Evolutionary conservation across 2,329 filamentous ascomycete species (phyloP), one percentile per base, ranked within the genome.

Genomic region (Colletotrichum godetiae): DNA sequence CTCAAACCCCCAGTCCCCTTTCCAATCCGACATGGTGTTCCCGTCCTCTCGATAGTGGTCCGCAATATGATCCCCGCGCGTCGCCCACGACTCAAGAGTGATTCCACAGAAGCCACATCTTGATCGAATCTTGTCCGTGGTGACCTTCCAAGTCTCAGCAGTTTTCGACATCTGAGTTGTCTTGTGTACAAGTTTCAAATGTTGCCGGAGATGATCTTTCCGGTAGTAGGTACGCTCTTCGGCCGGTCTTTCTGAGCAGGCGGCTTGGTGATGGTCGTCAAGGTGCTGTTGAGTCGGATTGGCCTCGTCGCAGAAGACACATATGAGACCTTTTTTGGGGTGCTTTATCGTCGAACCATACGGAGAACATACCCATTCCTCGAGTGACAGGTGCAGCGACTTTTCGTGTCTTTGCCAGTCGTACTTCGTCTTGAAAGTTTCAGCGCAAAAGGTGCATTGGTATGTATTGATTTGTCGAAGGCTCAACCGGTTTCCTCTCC

Each of bases 391-490:
- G 77, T 81, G 88, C 64, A 83, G 82, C 64, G 84, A 83, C 55
- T 84, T 84, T 68, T 90, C 88, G 73, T 90, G 88, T 24, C 88
- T 81, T 46, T 84, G 83, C 85, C 85, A 87, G 27, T 86, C 84
- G 62, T 86, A 82, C 15, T 85, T 86, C 0, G 82, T 81, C 61
- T 82, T 83, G 75, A 87, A 87, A 0, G 82, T 83, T 57, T 87
- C 84, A 0, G 84, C 85, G 67, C 85, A 87, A 59, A 87, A 87
- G 0, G 85, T 87, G 68, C 85, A 87, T 60, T 87, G 85, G n/a
- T 81, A 82, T 1, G 75, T 70, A 19, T 67, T 67, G 7, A 61
- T 52, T 13, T 46, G 55, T n/a, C 62, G 37, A 37, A 74, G 35
- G n/a, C 55, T 57, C 3, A 29, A 4, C 22, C 66, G 49, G 24